phyloP scores from a whole-genome alignment of 2,329 filamentous ascomycete genomes.

The Aspergillus latus region DNA sequence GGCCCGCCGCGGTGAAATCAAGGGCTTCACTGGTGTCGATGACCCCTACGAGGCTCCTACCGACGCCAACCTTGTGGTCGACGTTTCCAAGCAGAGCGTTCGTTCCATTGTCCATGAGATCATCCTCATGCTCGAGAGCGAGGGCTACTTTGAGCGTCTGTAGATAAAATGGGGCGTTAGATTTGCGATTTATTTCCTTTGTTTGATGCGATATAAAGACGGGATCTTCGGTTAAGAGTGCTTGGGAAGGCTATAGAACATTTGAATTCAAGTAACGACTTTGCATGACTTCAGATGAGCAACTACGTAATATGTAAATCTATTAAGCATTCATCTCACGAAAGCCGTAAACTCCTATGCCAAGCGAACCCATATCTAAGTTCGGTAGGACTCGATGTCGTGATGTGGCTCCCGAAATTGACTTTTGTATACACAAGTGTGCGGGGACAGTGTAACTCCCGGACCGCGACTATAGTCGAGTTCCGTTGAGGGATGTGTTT shows the following conservation, averaged over 20 bases:
- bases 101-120: conserved; percentile 97
- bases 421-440: neutral
- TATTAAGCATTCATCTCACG: neutral
- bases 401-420: neutral
- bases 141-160: conserved; percentile 75
- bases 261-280: conserved; percentile 25
- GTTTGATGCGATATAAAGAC: conserved; percentile 20
- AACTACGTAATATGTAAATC: neutral
- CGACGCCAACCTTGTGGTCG: conserved; percentile 81
- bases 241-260: conserved; percentile 21
- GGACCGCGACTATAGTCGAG: neutral
- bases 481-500: too few relatives aligned
- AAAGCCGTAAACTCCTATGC: neutral
- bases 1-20: conserved; percentile 86
- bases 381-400: neutral
- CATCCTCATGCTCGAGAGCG: conserved; percentile 83
- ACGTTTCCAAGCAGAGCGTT: conserved; percentile 82
- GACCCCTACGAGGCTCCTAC: conserved; percentile 87
- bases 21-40: conserved; percentile 97
- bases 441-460: neutral
- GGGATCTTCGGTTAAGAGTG: conserved; percentile 18
- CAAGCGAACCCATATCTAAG: neutral
- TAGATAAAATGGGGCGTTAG: conserved; percentile 22
- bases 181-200: conserved; percentile 18
- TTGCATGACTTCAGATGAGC: conserved; percentile 15